phyloP scores from a whole-genome alignment of 2,329 filamentous ascomycete genomes.

The Phaeosphaeria sp. region DNA sequence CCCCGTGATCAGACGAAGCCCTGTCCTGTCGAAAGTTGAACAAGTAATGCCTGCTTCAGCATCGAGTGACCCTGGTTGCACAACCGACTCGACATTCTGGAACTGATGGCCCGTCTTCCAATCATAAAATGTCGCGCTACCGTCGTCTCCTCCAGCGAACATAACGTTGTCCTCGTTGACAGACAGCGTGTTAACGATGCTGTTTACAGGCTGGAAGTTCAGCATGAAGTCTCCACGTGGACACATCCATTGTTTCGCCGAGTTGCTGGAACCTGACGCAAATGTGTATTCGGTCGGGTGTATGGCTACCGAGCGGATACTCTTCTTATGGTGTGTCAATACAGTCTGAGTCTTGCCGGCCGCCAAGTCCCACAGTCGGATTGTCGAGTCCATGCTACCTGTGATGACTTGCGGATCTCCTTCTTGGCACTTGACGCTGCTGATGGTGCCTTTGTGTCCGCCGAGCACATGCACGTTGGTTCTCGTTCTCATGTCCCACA shows the following conservation, averaged over 20 bases:
- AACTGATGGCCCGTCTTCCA: constrained; percentile 97
- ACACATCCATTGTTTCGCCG: constrained; percentile 99
- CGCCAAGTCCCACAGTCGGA: constrained; percentile 84
- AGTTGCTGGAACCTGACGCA: constrained; percentile 86
- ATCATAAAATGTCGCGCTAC: constrained; percentile 97
- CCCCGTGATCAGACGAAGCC: constrained; percentile 86
- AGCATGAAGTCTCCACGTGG: constrained; percentile 99
- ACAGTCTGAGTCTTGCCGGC: constrained; percentile 97
- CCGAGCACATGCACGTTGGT: constrained; percentile 93
- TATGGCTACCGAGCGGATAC: constrained; percentile 80
- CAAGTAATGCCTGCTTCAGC: constrained; percentile 96
- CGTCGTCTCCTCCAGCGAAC: constrained; percentile 95
- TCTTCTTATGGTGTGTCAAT: constrained; percentile 98
- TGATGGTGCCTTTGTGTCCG: constrained; percentile 89
- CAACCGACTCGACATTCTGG: constrained; percentile 87
- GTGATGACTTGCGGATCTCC: constrained; percentile 96
- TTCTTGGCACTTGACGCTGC: constrained; percentile 90
- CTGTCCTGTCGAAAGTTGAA: constrained; percentile 89
- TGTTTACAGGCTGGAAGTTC: constrained; percentile 95
- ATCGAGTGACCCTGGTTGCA: constrained; percentile 91
- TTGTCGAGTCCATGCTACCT: constrained; percentile 77
- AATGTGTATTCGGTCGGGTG: constrained; percentile 97
- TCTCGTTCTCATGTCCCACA: constrained; percentile 96
- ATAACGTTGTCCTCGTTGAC: constrained; percentile 95
- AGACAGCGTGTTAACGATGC: constrained; percentile 92